phyloP scores from a whole-genome alignment of 257 asterid species.

The Fraxinus quadrangulata region DNA sequence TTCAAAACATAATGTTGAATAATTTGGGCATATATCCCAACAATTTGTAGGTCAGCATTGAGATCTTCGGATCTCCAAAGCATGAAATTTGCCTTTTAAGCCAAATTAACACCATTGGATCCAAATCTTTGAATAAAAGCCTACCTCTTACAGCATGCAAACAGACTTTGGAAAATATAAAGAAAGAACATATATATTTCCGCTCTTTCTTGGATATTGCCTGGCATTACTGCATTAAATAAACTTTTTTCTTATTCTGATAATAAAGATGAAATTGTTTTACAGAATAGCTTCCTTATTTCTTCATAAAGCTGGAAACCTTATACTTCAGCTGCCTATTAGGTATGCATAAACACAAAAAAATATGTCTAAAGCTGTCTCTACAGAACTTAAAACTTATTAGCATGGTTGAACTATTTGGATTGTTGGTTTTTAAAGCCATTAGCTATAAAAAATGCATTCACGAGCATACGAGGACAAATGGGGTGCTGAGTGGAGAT shows the following conservation, averaged over 20 bases:
- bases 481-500: neutral
- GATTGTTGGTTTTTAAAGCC: neutral
- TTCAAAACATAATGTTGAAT: no score
- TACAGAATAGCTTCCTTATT: neutral
- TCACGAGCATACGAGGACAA: neutral
- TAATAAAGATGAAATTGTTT: neutral
- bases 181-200: no score
- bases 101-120: no score
- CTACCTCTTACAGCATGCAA: no score
- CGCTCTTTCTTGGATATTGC: no score
- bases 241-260: neutral
- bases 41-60: no score
- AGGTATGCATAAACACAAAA: neutral
- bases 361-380: neutral
- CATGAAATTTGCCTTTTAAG: no score
- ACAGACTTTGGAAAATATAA: no score
- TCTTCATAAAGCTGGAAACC: neutral
- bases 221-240: neutral
- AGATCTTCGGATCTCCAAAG: no score
- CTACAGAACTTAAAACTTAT: neutral
- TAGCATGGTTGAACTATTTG: neutral
- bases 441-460: neutral
- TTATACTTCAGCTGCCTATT: neutral
- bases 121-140: no score
- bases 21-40: no score